Percentiles rank a stretch among this genome's conserved stretches.
Conservation (phyloP, 257 asterid species). For the Plectranthus barbatus region DNA sequence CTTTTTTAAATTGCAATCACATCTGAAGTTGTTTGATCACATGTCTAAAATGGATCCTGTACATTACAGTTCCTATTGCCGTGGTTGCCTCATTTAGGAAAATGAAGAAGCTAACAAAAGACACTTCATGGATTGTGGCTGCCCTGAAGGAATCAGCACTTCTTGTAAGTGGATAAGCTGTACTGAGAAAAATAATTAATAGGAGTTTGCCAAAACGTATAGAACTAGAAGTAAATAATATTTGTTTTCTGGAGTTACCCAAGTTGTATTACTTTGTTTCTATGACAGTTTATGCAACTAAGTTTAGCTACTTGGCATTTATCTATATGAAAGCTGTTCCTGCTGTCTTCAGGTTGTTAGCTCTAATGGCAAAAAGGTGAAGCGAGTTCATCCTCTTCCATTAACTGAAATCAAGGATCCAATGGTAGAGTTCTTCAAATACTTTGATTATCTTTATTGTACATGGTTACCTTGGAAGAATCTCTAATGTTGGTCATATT, state of each 20-base stretch:
- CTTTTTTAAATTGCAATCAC: not conserved
- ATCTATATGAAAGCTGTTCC: slow-evolving; percentile 11
- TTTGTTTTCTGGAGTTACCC: not conserved
- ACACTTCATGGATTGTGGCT: slow-evolving; percentile 47
- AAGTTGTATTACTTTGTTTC: not conserved
- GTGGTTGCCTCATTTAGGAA: slow-evolving; percentile 78
- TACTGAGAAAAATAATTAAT: not conserved
- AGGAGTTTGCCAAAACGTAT: not conserved
- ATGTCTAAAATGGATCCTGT: slow-evolving; percentile 17
- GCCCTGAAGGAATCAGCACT: slow-evolving; percentile 73
- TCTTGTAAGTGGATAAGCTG: slow-evolving; percentile 52
- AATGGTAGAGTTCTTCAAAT: slow-evolving; percentile 37
- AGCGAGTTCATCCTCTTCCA: slow-evolving; percentile 71
- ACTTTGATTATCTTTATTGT: slow-evolving; percentile 1
- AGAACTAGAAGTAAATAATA: not conserved
- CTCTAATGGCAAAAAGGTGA: slow-evolving; percentile 71
- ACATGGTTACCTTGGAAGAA: not conserved
- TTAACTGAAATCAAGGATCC: slow-evolving; percentile 65
- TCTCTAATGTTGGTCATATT: slow-evolving; percentile 6
- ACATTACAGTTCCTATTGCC: slow-evolving; percentile 78
- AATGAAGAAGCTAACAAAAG: slow-evolving; percentile 82
- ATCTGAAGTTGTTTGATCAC: not conserved
- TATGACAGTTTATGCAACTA: not conserved
- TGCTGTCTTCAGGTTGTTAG: slow-evolving; percentile 66
- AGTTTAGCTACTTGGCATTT: not conserved